Evolutionary conservation across 805 yeast species (phyloP), one percentile per base, ranked within the genome.

Genomic region (Schwanniomyces vanrijiae): DNA sequence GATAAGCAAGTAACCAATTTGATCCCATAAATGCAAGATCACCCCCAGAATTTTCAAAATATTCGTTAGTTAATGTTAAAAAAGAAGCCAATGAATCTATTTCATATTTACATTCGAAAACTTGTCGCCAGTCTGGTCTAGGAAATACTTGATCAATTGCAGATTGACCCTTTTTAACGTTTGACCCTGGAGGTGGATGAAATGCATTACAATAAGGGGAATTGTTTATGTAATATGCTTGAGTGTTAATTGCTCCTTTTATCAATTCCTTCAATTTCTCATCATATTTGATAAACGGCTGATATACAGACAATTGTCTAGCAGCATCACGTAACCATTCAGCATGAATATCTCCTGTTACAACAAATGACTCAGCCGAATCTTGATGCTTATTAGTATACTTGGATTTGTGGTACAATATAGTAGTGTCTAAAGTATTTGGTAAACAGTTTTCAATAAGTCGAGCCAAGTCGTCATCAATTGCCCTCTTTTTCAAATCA

Each of bases 321-420:
- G 96, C 88, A 1, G 95, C 83, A 64, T 90, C 97, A 44, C 97
- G 68, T 42, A 90, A 69, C 97, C 97, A 90, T 64, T 90, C 96
- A 2, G 96, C 96, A 62, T 88, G 90, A 46, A 90, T 90, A 60
- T 90, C 97, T 8, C 97, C 97, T 0, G 97, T 90, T 26, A 89
- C 92, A 1, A 90, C 79, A 64, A 90, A 90, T 0, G 95, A 75
- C 51, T 82, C 80, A 0, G 90, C 67, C 10, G 47, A 51, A 1
- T 41, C 49, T 14, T 53, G 43, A 18, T 52, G 43, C 45, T 42
- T 34, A 11, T 54, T 56, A 14, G 62, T 54, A 3, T 59, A 53
- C 2, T 47, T 26, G 8, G 53, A 18, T 31, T 48, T 45, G 62
- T 85, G 89, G 88, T 90, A 90, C 45, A 87, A 70, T 41, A 90